Conservation (phyloP, 2,329 filamentous ascomycete species). For the Exophiala sp. region DNA sequence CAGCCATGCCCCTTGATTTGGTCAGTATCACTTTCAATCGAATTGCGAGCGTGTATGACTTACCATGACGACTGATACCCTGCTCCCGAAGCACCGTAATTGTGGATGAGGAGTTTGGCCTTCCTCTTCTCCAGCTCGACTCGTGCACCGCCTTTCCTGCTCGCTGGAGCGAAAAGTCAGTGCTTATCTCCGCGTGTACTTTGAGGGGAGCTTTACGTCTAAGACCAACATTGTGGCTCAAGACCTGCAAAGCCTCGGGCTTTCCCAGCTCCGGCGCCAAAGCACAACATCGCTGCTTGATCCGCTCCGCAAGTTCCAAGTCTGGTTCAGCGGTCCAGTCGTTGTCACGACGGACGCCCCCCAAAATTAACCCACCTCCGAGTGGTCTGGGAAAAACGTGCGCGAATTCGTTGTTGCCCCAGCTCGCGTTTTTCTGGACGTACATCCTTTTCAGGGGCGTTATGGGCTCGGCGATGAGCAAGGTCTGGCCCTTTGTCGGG, state of each 20-base stretch:
- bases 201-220: slow-evolving; percentile 44
- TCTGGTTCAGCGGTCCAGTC: slow-evolving; percentile 78
- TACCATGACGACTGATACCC: slow-evolving; percentile 56
- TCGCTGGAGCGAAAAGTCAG: slow-evolving; percentile 37
- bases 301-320: slow-evolving; percentile 71
- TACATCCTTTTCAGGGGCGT: slow-evolving; percentile 66
- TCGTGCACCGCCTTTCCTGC: slow-evolving; percentile 67
- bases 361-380: slow-evolving; percentile 75
- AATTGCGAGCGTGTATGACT: background rate
- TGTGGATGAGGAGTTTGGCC: slow-evolving; percentile 65
- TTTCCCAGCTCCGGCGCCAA: slow-evolving; percentile 63
- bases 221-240: slow-evolving; percentile 78
- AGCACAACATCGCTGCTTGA: slow-evolving; percentile 71
- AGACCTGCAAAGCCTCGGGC: slow-evolving; percentile 68
- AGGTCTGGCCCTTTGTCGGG: slow-evolving; percentile 77
- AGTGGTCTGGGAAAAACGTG: slow-evolving; percentile 77
- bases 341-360: slow-evolving; percentile 75
- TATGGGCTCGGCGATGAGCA: slow-evolving; percentile 67
- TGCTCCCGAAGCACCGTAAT: slow-evolving; percentile 46
- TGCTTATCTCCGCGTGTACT: background rate
- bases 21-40: background rate
- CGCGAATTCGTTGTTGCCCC: slow-evolving; percentile 65
- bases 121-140: slow-evolving; percentile 68
- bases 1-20: slow-evolving; percentile 3
- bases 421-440: slow-evolving; percentile 65